Conservation (phyloP, 2,329 filamentous ascomycete genomes). For the Colletotrichum tanaceti region DNA sequence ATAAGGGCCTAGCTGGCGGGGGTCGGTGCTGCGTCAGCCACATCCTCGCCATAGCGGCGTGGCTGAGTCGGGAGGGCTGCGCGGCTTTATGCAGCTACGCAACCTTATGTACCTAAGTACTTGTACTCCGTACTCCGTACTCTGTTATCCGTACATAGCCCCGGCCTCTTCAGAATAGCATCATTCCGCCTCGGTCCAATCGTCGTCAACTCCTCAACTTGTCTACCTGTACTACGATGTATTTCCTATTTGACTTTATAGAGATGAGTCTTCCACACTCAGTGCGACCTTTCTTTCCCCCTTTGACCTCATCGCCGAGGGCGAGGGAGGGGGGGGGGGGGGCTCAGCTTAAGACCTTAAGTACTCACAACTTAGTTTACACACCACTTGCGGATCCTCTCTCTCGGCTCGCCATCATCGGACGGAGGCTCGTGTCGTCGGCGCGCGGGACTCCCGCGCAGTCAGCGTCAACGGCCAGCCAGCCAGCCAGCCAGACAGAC, state of each 20-base stretch:
- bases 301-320: background rate
- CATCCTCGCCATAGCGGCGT: conserved; percentile 24
- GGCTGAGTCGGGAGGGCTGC: conserved; percentile 29
- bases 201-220: background rate
- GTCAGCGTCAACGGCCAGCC: conserved; percentile 26
- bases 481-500: no score
- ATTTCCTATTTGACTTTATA: background rate
- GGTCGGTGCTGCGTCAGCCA: conserved; percentile 5
- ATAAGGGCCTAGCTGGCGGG: no score
- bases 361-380: no score
- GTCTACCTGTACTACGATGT: no score
- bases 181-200: conserved; percentile 18
- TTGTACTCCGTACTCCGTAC: no score
- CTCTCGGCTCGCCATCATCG: conserved; percentile 6
- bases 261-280: background rate
- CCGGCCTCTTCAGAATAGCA: conserved; percentile 27
- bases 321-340: no score
- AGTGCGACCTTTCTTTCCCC: background rate
- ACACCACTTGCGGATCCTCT: background rate
- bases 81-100: conserved; percentile 6
- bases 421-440: conserved; percentile 1
- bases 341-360: no score
- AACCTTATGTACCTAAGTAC: no score
- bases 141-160: background rate
- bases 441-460: conserved; percentile 12